A percentile compares a stretch with the other conserved stretches of the same genome.
phyloP scores from a whole-genome alignment of 1,284 basidiomycete genomes.

The Cerrena zonata region DNA sequence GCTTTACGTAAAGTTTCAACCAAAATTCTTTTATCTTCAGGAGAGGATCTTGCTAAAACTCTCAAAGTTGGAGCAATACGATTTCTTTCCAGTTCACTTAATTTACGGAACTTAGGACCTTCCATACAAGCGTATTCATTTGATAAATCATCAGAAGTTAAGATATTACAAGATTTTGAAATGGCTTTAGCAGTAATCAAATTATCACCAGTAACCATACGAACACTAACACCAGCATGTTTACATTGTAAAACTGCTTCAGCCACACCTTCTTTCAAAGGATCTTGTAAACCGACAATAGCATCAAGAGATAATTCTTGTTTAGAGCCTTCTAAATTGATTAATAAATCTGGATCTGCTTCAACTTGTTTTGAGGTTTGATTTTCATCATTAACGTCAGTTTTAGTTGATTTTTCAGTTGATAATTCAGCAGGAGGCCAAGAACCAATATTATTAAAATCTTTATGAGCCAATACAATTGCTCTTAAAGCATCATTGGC shows the following conservation, averaged over 20 bases:
- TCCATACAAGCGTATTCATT: no score
- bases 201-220: constrained; percentile 99
- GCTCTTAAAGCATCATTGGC: no score
- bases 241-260: constrained; percentile 84
- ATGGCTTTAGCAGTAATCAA: constrained; percentile 91
- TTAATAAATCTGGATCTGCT: constrained; percentile 26
- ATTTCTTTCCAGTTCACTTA: constrained; percentile 50
- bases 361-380: background rate
- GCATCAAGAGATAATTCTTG: constrained; percentile 78
- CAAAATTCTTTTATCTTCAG: constrained; percentile 92
- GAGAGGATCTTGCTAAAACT: constrained; percentile 87
- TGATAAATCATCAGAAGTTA: constrained; percentile 86
- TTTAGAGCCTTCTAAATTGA: constrained; percentile 70
- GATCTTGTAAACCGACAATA: constrained; percentile 93
- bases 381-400: constrained; percentile 49
- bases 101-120: constrained; percentile 72
- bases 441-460: constrained; percentile 79
- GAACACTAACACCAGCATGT: constrained; percentile 86
- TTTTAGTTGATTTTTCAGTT: constrained; percentile 38
- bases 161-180: constrained; percentile 92
- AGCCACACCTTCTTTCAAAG: constrained; percentile 83
- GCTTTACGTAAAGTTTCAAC: constrained; percentile 84
- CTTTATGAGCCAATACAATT: no score
- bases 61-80: constrained; percentile 67
- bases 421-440: constrained; percentile 83